Evolutionary conservation across 257 asterid genomes (phyloP), one percentile per base, ranked within the genome.

Genomic region (Rehmannia glutinosa): DNA sequence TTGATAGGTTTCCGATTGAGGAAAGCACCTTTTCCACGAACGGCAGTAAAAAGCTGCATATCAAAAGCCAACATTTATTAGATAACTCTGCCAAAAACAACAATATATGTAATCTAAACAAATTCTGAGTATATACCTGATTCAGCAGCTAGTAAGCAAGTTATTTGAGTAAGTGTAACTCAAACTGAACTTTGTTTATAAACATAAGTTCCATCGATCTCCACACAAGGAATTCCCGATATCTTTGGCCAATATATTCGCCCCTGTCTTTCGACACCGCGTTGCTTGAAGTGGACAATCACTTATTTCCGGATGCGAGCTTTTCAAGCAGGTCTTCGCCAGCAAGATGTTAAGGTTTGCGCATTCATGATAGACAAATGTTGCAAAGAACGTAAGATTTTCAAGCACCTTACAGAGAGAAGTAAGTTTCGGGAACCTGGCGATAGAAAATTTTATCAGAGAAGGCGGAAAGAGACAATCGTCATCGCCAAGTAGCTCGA

Each of bases 21-120:
- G 66, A 80, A 87, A 64, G 97, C 84, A 43, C 97, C 97, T 76
- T 83, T 81, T 33, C 95, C 91, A 16, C 70, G 83, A 53, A 84
- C 50, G 5, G 87, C 96, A 19, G 95, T 86, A 73, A 83, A 91
- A 66, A 88, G 89, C 97, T 91, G 77, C 79, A 83, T 16, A 60
- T 66, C 11, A 3, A 64, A 70, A 73, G 56, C 25, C 30, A 77
- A 49, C 17, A 46, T 32, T 39, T 58, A 61, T 46, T 75, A 72
- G 54, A 45, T 5, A 13, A n/a, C n/a, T n/a, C n/a, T n/a, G n/a
- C n/a, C n/a, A n/a, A n/a, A n/a, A n/a, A n/a, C n/a, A n/a, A n/a
- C n/a, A n/a, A n/a, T n/a, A n/a, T n/a, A n/a, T n/a, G n/a, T n/a
- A n/a, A n/a, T n/a, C n/a, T n/a, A n/a, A n/a, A n/a, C n/a, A n/a